A percentile compares a stretch with the other conserved stretches of the same genome.
Conservation (phyloP, 1,139 yeast species). For the Eremothecium cymbalariae region DNA sequence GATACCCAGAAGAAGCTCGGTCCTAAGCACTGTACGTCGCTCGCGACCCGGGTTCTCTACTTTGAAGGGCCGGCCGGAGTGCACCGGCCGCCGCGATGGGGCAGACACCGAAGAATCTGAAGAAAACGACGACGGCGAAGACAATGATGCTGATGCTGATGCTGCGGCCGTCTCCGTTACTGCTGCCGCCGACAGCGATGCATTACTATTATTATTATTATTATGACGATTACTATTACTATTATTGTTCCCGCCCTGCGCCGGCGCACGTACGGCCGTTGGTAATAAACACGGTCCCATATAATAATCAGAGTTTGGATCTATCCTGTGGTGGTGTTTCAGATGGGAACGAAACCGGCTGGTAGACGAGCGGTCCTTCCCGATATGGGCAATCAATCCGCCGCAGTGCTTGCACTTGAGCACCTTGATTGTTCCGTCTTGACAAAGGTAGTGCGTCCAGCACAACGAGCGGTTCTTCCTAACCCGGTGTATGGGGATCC, state of each 20-base stretch:
- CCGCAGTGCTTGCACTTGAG: constrained; percentile 20
- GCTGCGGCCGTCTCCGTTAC: too few relatives aligned
- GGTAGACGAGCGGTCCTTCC: constrained; percentile 6
- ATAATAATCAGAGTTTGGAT: constrained; percentile 11
- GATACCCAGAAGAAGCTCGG: constrained; percentile 5
- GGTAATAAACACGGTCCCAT: constrained; percentile 9
- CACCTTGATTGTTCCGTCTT: constrained; percentile 4
- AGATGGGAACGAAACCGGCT: constrained; percentile 12
- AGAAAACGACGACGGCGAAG: too few relatives aligned
- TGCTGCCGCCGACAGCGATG: too few relatives aligned
- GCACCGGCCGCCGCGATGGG: constrained; percentile 3
- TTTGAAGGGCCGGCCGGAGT: neutral
- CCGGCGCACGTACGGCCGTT: neutral
- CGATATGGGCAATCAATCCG: constrained; percentile 8
- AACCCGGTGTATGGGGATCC: constrained; percentile 16
- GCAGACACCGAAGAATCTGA: too few relatives aligned
- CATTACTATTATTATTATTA: too few relatives aligned
- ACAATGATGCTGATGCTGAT: too few relatives aligned
- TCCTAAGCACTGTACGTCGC: constrained; percentile 6
- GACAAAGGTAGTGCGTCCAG: constrained; percentile 17
- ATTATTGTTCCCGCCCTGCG: constrained; percentile 4
- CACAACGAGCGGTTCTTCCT: constrained; percentile 10
- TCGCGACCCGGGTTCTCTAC: neutral
- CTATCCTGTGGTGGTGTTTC: constrained; percentile 11
- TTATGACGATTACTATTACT: neutral